These are phyloP conservation scores for Lactarius quietus DNA, from an alignment of 768 basidiomycete species.

Conservation along the genomic window DNA sequence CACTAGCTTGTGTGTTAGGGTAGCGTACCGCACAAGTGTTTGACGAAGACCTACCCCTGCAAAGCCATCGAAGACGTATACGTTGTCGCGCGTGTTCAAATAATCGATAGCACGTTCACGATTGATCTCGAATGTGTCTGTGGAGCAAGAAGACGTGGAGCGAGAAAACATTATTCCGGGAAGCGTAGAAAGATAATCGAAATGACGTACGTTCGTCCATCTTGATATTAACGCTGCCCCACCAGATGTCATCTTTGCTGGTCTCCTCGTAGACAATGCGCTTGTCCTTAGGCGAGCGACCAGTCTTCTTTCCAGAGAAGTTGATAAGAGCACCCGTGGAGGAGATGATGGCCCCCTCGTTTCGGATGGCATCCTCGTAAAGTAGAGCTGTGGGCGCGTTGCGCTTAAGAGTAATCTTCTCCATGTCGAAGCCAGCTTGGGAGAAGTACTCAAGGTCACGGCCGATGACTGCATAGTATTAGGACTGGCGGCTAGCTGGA, in stretches of 20 bases:
- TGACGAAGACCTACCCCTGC: conserved; percentile 62
- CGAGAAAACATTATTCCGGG: conserved; percentile 1
- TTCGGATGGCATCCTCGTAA: conserved; percentile 97
- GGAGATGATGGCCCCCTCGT: conserved; percentile 98
- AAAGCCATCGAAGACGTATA: conserved; percentile 96
- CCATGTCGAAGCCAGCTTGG: conserved; percentile 99
- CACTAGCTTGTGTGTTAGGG: conserved; percentile 47
- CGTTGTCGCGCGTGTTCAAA: conserved; percentile 96
- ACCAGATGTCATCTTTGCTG: conserved; percentile 97
- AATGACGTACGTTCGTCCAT: conserved; percentile 82
- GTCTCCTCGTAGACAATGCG: conserved; percentile 98
- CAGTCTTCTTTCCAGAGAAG: conserved; percentile 99
- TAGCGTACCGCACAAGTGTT: neutral
- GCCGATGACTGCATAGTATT: conserved; percentile 65
- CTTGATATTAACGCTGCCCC: conserved; percentile 99
- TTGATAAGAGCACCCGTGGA: conserved; percentile 97
- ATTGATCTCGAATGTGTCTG: conserved; percentile 98
- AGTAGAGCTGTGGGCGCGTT: conserved; percentile 87
- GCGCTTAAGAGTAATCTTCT: conserved; percentile 92
- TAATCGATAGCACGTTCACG: conserved; percentile 99
- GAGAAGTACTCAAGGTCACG: conserved; percentile 96
- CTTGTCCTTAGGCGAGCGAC: conserved; percentile 97
- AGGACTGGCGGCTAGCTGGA: conserved; percentile 5
- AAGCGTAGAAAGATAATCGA: neutral
- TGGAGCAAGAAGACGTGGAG: neutral